Evolutionary conservation across 2,329 filamentous ascomycete genomes (phyloP).

Genomic region (Fusarium compactum): DNA sequence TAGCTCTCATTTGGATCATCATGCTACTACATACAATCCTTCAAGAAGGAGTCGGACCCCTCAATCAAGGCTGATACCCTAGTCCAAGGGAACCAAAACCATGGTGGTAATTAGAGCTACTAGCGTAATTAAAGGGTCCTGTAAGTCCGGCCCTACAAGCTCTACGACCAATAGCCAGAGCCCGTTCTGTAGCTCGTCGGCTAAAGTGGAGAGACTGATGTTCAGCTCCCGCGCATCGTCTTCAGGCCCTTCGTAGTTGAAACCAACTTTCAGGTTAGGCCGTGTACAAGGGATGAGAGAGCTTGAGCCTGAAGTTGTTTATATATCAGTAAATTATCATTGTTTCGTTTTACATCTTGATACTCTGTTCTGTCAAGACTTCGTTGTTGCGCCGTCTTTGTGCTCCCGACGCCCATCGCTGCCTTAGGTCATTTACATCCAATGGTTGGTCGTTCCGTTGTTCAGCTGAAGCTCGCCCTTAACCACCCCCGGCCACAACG

Average conservation of each 20-base stretch:
- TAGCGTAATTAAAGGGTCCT: conserved; percentile 42
- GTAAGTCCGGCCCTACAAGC: conserved; percentile 35
- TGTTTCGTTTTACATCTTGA: not conserved
- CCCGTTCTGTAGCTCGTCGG: conserved; percentile 18
- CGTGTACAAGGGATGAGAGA: conserved; percentile 20
- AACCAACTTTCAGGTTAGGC: conserved; percentile 18
- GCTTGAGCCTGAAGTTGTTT: conserved; percentile 4
- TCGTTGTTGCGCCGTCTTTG: conserved; percentile 10
- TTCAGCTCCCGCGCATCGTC: conserved; percentile 29
- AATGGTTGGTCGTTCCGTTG: conserved; percentile 21
- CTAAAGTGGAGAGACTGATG: conserved; percentile 23
- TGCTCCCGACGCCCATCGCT: conserved; percentile 11
- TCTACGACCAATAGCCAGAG: conserved; percentile 21
- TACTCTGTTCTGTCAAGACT: not conserved
- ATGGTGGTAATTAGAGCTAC: conserved; percentile 31
- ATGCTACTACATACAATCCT: not conserved
- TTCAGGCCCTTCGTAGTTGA: conserved; percentile 18
- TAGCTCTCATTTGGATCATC: not conserved
- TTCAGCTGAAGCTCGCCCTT: conserved; percentile 34
- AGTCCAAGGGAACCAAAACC: conserved; percentile 3
- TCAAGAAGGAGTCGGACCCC: conserved; percentile 1
- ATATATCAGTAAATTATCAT: not conserved
- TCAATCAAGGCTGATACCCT: conserved; percentile 35
- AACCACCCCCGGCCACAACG: conserved; percentile 24
- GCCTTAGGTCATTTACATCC: conserved; percentile 22